Evolutionary conservation across 164 flowering plant genomes (phyloP).

Genomic region (Tetrastigma voinierianum): DNA sequence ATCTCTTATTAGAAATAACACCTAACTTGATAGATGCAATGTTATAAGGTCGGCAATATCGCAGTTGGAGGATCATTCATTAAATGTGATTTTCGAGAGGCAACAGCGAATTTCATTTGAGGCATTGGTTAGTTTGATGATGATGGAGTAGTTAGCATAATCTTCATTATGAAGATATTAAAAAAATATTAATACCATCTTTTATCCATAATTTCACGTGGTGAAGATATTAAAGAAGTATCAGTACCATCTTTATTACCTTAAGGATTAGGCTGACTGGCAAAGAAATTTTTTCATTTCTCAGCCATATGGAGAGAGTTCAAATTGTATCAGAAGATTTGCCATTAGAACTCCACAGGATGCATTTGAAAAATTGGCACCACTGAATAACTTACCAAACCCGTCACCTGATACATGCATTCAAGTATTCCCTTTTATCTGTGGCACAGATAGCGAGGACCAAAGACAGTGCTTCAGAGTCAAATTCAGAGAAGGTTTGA

Average conservation of each 20-base stretch:
- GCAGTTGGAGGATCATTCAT: conserved; percentile 80
- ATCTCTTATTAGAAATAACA: background rate
- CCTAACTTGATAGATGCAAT: background rate
- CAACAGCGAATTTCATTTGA: conserved; percentile 80
- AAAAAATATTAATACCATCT: background rate
- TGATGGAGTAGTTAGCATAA: conserved; percentile 67
- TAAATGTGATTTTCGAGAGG: conserved; percentile 82
- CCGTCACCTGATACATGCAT: conserved; percentile 6
- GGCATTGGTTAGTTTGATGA: conserved; percentile 72
- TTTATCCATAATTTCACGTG: conserved; percentile 13
- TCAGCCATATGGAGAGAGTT: conserved; percentile 86
- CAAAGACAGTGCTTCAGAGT: conserved; percentile 51
- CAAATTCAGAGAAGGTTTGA: conserved; percentile 64
- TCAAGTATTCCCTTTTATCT: no score
- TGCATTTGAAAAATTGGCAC: conserved; percentile 61
- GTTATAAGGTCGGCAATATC: conserved; percentile 75
- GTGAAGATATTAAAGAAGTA: background rate
- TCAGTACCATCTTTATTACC: background rate
- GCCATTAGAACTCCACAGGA: conserved; percentile 79
- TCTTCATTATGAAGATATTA: conserved; percentile 1
- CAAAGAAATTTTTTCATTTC: conserved; percentile 3
- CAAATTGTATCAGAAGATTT: conserved; percentile 83
- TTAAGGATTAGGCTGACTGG: conserved; percentile 4
- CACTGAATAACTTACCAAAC: conserved; percentile 26
- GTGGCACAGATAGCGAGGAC: conserved; percentile 17